Base-by-base conservation (phyloP, 805 yeast species). In the Cyberlindnera samutprakarnensis region DNA sequence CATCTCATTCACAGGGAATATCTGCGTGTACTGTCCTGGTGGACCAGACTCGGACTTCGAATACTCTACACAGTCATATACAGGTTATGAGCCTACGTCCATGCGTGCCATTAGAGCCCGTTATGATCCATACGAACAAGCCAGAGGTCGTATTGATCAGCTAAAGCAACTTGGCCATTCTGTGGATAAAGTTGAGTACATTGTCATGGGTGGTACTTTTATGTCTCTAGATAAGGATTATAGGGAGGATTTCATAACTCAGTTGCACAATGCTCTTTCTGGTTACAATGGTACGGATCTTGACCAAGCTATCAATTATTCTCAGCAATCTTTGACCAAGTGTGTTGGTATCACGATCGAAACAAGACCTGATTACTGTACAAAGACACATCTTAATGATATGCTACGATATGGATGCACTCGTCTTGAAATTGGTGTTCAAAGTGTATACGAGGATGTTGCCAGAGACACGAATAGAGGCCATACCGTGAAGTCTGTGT, bases 41-140 rank as follows among this genome's bases (percentile, higher is more conserved):
- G 98, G 98, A 2, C 98, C 98, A 4, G 98, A 92, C 56, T 81
- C 94, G 2, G 98, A 92, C 61, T 92, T 92, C 53, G 98, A 92
- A 56, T 92, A 92, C 59, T 85, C 96, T 1, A 92, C 98, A 4
- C 98, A 92, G 61, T 87, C 96, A 4, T 92, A 92, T 53, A 92
- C 98, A 0, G 98, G 98, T 23, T 92, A 92, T 53, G 98, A 92
- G 57, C 98, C 98, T 7, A 92, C 98, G 0, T 87, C 96, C 1
- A 92, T 92, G 98, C 72, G 98, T 49, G 98, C 98, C n/a, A 92
- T 92, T 40, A 70, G 98, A 47, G 98, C 98, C 1, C 74, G 98
- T 49, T 92, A 92, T 53, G 98, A 92, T 56, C 97, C 98, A 1
- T 92, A 86, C 53, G 98, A 92, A 59, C 98, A 92, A 58, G 96